Evolutionary conservation across 2,329 filamentous ascomycete species (phyloP).

Genomic region (Orbilia quercus): DNA sequence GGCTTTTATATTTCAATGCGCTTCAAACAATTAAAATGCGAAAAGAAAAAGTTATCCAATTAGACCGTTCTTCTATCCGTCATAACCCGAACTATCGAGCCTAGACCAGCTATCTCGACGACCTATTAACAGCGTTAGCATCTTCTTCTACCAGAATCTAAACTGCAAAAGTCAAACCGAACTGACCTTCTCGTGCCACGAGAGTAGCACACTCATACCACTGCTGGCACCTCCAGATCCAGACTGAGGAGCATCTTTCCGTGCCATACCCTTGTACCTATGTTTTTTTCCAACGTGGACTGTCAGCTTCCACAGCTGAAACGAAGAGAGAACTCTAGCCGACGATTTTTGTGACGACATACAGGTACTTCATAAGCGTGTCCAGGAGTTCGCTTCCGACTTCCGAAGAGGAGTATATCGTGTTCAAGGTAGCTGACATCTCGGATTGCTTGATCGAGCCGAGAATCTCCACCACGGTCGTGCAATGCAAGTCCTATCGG

Average conservation of each 20-base stretch:
- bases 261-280: conserved; percentile 54
- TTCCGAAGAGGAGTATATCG: conserved; percentile 76
- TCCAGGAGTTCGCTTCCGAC: conserved; percentile 88
- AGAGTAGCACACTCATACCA: conserved; percentile 94
- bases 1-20: conserved; percentile 18
- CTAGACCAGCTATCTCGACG: conserved; percentile 89
- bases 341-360: too few species aligned
- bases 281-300: conserved; percentile 54
- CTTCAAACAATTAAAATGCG: conserved; percentile 1
- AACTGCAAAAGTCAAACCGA: neutral
- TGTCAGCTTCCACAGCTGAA: too few species aligned
- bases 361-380: conserved; percentile 98
- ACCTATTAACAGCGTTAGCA: conserved; percentile 52
- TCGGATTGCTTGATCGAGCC: conserved; percentile 96
- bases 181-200: conserved; percentile 94
- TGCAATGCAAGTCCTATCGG: conserved; percentile 80
- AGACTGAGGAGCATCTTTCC: conserved; percentile 48
- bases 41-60: conserved; percentile 57
- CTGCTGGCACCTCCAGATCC: conserved; percentile 73
- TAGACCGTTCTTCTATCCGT: conserved; percentile 92
- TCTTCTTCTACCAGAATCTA: neutral
- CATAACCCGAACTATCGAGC: conserved; percentile 93
- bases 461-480: conserved; percentile 89
- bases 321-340: too few species aligned
- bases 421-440: conserved; percentile 87